Percentiles rank a stretch among this genome's conserved stretches.
Evolutionary conservation across 2,329 filamentous ascomycete genomes (phyloP).

Genomic region (Bipolaris gigantea): DNA sequence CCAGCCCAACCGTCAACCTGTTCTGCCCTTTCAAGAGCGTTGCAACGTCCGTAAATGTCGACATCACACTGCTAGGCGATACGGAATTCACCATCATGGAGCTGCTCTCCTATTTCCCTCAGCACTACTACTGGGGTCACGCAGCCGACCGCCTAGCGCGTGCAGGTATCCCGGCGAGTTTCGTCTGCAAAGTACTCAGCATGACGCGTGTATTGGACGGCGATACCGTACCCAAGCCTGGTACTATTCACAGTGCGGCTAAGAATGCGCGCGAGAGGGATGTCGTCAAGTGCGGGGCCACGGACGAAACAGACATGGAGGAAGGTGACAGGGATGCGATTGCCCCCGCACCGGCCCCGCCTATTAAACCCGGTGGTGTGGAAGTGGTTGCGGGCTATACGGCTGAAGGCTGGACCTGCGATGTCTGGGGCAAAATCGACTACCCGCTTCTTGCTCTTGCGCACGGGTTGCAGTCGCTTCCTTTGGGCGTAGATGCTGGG

Average conservation of each 20-base stretch:
- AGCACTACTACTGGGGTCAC: constrained; percentile 21
- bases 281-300: neutral
- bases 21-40: constrained; percentile 24
- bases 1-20: neutral
- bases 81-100: constrained; percentile 21
- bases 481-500: constrained; percentile 19
- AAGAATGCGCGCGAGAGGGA: neutral
- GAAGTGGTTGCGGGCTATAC: constrained; percentile 10
- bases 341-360: neutral
- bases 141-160: constrained; percentile 9
- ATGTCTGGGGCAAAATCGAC: constrained; percentile 11
- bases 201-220: constrained; percentile 13
- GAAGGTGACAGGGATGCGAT: neutral
- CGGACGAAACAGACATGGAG: neutral
- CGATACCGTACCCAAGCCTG: neutral
- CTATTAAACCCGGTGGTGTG: neutral
- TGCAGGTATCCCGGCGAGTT: neutral
- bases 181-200: constrained; percentile 15
- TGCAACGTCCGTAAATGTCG: constrained; percentile 11
- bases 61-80: constrained; percentile 18
- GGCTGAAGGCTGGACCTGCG: constrained; percentile 15
- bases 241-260: neutral
- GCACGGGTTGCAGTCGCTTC: constrained; percentile 14
- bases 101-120: constrained; percentile 19
- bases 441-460: constrained; percentile 25